Evolutionary conservation across 345 rosid genomes (phyloP), one percentile per base, ranked within the genome.

Genomic region (Corymbia maculata): DNA sequence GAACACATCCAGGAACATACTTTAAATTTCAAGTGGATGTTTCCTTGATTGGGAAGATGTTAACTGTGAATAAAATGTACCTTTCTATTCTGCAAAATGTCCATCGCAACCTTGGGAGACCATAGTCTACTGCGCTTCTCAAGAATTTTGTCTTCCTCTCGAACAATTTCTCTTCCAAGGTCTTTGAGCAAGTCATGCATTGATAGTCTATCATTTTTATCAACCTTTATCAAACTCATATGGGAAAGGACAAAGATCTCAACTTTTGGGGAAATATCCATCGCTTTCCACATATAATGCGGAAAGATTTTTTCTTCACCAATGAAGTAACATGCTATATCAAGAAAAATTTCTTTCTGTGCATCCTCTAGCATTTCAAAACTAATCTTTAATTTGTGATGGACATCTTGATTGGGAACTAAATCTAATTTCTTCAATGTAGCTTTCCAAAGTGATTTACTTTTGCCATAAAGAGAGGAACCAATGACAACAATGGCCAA

Each of bases 11-110:
- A 57, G 3, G 6, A 10, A 13, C 9, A 24, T 24, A 2, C n/a
- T 9, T 1, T 24, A 1, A 59, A 16, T 0, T 24, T 57, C 0
- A 0, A 57, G 66, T 6, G 4, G 6, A 24, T 57, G 3, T 10
- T 57, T 0, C 6, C 66, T 19, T 17, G 1, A 24, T 24, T 3
- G 5, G 3, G 13, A 57, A 57, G 5, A 57, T 0, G 21, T 0
- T 0, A 57, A 9, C 1, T 57, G 0, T 3, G 4, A 2, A n/a
- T 66, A n/a, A 66, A 13, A n/a, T 7, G 4, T 66, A 66, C 42
- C 75, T 7, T 64, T 64, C 36, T 64, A n/a, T 1, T 10, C 19
- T 6, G 42, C 75, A 64, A 19, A 13, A 64, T 5, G 2, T 64
- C 2, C 36, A 64, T 13, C 0, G 75, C 75, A 6, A 2, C 5